Base-by-base conservation (phyloP, 306 rosid species). In the Psophocarpus tetragonolobus region DNA sequence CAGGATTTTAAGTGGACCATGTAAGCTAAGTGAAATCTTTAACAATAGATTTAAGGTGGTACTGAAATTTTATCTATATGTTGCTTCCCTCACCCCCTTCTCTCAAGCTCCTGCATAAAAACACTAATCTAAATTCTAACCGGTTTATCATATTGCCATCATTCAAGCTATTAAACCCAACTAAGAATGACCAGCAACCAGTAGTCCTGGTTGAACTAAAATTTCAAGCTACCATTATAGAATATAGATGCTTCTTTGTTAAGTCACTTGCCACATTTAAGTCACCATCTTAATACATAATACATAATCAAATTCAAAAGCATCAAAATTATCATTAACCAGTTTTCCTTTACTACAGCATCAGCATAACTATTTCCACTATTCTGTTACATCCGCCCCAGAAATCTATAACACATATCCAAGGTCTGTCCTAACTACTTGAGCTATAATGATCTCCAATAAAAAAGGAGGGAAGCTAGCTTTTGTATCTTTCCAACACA, bases 401-500 rank as follows among this genome's bases (percentile, higher is more conserved):
- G 62, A 73, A 66, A 58, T n/a, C 41, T 48, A 30, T 39, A 48
- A 21, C 58, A 18, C 68, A 67, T 57, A 63, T 78, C 58, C 57
- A 72, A 54, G 65, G 39, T 27, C 13, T 48, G 6, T 48, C 68
- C 68, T 30, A 24, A 24, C 63, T 56, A 68, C 48, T 38, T 44
- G 66, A 68, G 17, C 41, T 74, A 9, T 39, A 68, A 60, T 29
- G 68, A 29, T 27, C 27, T 71, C 30, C 20, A 76, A 71, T 32
- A 53, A 51, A 68, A 60, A 47, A 51, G 58, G 33, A 15, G 63
- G 47, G 30, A 79, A 50, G 38, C 41, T 27, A 71, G 32, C 48
- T 21, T 44, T 73, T 73, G 44, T 26, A 42, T 68, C 45, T 74
- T 36, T 54, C 66, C 68, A 75, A 56, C 56, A 33, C 50, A 76